Percentiles rank a stretch among this genome's conserved stretches.
Conservation (phyloP, 2,329 filamentous ascomycete species). For the Cyclaneusma minus region DNA sequence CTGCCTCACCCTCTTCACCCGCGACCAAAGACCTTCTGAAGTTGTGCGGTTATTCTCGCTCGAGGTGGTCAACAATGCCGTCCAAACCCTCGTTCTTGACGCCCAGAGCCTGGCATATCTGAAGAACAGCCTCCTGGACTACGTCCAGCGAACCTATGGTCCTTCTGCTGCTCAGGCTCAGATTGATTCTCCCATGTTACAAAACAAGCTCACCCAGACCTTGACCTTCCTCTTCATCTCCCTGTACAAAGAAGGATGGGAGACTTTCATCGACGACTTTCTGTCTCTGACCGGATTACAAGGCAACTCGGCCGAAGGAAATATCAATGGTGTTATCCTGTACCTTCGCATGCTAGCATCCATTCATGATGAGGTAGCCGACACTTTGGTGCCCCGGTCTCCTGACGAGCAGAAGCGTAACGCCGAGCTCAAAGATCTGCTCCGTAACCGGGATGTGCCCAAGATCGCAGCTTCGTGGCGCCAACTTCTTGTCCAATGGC, state of each 20-base stretch:
- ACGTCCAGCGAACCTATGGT: conserved; percentile 63
- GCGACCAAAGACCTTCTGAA: conserved; percentile 60
- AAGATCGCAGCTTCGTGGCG: conserved; percentile 87
- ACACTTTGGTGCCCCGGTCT: conserved; percentile 70
- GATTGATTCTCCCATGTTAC: conserved; percentile 60
- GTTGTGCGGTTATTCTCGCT: conserved; percentile 79
- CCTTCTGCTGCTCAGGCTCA: conserved; percentile 32
- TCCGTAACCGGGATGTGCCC: conserved; percentile 72
- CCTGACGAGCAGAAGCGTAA: conserved; percentile 71
- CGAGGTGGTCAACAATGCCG: conserved; percentile 84
- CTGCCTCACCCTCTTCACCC: conserved; percentile 73
- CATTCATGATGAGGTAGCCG: conserved; percentile 94
- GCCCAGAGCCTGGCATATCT: conserved; percentile 56
- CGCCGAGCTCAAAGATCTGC: conserved; percentile 77
- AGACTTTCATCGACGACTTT: conserved; percentile 82
- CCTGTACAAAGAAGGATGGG: conserved; percentile 76
- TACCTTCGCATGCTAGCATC: conserved; percentile 81
- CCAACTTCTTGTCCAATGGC: conserved; percentile 65
- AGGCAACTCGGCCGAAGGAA: conserved; percentile 46
- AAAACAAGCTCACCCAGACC: conserved; percentile 96
- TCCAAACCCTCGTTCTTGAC: conserved; percentile 67
- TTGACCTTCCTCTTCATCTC: conserved; percentile 85
- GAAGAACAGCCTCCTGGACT: conserved; percentile 67
- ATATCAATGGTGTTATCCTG: conserved; percentile 61
- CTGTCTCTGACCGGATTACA: conserved; percentile 54